Conservation (phyloP, 2,329 filamentous ascomycete species). For the Sphaerulina musiva region DNA sequence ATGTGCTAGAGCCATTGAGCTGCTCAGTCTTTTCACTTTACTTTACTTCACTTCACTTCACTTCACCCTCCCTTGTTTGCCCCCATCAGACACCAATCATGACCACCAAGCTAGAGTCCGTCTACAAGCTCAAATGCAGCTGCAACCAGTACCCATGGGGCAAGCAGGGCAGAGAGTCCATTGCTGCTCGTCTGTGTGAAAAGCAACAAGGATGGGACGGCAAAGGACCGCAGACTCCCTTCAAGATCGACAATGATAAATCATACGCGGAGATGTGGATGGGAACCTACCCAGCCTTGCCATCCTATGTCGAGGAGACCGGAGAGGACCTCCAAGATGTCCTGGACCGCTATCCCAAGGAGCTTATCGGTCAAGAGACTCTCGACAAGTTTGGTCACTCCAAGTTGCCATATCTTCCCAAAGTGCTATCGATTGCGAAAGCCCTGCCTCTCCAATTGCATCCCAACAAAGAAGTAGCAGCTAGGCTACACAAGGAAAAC, state of each 20-base stretch:
- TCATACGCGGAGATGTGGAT: conserved; percentile 67
- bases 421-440: conserved; percentile 69
- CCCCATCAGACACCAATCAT: conserved; percentile 29
- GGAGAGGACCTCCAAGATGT: conserved; percentile 60
- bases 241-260: conserved; percentile 58
- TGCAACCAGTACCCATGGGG: conserved; percentile 63
- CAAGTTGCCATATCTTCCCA: conserved; percentile 66
- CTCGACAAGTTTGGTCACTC: conserved; percentile 54
- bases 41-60: background rate
- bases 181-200: conserved; percentile 59
- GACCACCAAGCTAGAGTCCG: conserved; percentile 39
- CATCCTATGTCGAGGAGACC: conserved; percentile 56
- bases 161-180: conserved; percentile 57
- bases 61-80: background rate
- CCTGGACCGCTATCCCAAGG: conserved; percentile 54
- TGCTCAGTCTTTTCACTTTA: background rate
- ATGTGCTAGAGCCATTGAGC: background rate
- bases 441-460: conserved; percentile 70
- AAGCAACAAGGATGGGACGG: conserved; percentile 52
- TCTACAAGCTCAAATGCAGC: conserved; percentile 50
- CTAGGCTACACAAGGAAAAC: conserved; percentile 57
- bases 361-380: conserved; percentile 58
- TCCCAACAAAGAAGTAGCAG: conserved; percentile 61
- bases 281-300: conserved; percentile 66
- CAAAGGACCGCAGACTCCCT: conserved; percentile 40